phyloP scores from a whole-genome alignment of 176 grass and related monocot genomes.

The Echinochloa phyllopogon region DNA sequence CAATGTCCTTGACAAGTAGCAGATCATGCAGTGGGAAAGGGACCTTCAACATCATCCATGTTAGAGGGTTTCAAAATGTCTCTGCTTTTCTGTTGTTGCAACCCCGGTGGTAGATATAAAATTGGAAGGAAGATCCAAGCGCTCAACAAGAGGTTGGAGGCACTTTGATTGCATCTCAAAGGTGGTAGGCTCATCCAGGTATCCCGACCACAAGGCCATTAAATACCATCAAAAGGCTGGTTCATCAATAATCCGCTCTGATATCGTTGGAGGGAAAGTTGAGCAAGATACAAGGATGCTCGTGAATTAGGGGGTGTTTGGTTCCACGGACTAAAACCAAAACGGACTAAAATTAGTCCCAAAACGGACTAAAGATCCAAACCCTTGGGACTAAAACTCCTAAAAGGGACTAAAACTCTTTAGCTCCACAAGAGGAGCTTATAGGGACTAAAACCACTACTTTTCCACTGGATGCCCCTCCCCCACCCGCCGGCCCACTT shows the following conservation, averaged over 20 bases:
- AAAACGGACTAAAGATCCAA: too few relatives aligned
- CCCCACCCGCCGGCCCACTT: too few relatives aligned
- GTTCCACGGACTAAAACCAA: too few relatives aligned
- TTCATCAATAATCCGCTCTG: not conserved
- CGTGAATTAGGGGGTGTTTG: too few relatives aligned
- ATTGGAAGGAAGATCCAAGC: conserved; percentile 38
- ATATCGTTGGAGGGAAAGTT: not conserved
- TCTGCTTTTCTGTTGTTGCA: not conserved
- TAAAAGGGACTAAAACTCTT: too few relatives aligned
- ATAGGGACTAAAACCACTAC: too few relatives aligned
- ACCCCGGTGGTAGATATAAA: not conserved
- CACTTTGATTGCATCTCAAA: not conserved
- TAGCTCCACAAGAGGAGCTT: too few relatives aligned
- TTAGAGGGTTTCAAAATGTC: not conserved
- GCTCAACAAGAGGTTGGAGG: conserved; percentile 31
- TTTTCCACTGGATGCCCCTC: too few relatives aligned
- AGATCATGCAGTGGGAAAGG: not conserved
- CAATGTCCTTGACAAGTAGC: conserved; percentile 47
- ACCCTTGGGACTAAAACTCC: too few relatives aligned
- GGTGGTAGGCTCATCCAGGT: not conserved
- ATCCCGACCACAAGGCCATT: not conserved
- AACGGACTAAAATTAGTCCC: too few relatives aligned
- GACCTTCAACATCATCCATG: not conserved
- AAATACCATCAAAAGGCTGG: not conserved
- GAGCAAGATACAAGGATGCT: not conserved